A percentile compares a stretch with the other conserved stretches of the same genome.
phyloP scores from a whole-genome alignment of 1,284 basidiomycete genomes.

The Gastroboletus turbinatus region DNA sequence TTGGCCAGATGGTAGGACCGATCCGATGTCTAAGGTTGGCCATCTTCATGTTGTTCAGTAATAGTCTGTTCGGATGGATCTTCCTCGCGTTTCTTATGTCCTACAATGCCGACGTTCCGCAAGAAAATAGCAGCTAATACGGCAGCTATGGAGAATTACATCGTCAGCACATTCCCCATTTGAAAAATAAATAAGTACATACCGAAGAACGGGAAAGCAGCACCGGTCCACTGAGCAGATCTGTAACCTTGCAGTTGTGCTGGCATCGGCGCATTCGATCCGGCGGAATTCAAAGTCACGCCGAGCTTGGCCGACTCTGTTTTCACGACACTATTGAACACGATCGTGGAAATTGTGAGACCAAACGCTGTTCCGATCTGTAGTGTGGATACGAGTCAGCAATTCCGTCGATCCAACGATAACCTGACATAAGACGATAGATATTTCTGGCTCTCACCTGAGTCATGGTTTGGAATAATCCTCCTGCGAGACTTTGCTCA shows the following conservation, averaged over 20 bases:
- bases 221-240: slow-evolving; percentile 63
- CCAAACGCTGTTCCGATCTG: slow-evolving; percentile 76
- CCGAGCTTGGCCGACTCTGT: slow-evolving; percentile 34
- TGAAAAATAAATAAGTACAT: slow-evolving; percentile 9
- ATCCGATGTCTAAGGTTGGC: slow-evolving; percentile 9
- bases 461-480: slow-evolving; percentile 74
- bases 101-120: slow-evolving; percentile 59
- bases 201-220: slow-evolving; percentile 61
- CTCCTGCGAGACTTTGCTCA: slow-evolving; percentile 81
- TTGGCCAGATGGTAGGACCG: neutral
- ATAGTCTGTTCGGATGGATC: slow-evolving; percentile 26
- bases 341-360: slow-evolving; percentile 72
- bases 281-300: slow-evolving; percentile 29
- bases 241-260: slow-evolving; percentile 53
- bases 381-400: neutral
- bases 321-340: slow-evolving; percentile 55
- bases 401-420: neutral
- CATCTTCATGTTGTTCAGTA: slow-evolving; percentile 6
- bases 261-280: slow-evolving; percentile 36
- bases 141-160: slow-evolving; percentile 38
- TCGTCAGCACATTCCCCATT: neutral
- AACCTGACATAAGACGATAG: neutral
- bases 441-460: slow-evolving; percentile 42
- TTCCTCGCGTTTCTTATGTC: slow-evolving; percentile 25
- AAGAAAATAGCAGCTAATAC: slow-evolving; percentile 53